phyloP scores from a whole-genome alignment of 1,284 basidiomycete genomes.

The Leccinum subrobustum region DNA sequence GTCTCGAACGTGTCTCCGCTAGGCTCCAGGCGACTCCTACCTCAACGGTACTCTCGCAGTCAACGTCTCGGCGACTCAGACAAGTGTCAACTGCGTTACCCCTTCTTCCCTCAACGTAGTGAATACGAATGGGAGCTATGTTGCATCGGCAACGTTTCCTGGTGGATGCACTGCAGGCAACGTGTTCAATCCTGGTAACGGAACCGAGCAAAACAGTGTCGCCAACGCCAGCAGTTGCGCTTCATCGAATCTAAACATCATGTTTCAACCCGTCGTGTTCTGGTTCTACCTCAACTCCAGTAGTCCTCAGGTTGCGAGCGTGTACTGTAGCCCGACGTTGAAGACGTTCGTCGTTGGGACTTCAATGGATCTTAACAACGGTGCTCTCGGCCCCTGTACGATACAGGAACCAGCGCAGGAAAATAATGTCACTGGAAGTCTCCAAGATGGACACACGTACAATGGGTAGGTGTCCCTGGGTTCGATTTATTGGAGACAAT shows the following conservation, averaged over 20 bases:
- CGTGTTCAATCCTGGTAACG: constrained; percentile 38
- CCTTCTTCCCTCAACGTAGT: constrained; percentile 35
- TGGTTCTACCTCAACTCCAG: constrained; percentile 49
- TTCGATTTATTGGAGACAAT: neutral
- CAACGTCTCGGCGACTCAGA: constrained; percentile 53
- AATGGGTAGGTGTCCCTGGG: constrained; percentile 46
- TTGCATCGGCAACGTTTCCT: constrained; percentile 41
- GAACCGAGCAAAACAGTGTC: constrained; percentile 50
- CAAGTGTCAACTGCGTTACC: constrained; percentile 45
- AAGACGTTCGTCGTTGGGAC: constrained; percentile 43
- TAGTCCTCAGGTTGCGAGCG: constrained; percentile 41
- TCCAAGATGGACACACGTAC: constrained; percentile 45
- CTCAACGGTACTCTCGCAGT: constrained; percentile 53
- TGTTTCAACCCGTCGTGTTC: constrained; percentile 59
- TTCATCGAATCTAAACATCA: constrained; percentile 30
- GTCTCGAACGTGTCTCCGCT: neutral
- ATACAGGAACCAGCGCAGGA: constrained; percentile 29
- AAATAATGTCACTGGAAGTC: constrained; percentile 52
- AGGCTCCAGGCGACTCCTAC: constrained; percentile 38
- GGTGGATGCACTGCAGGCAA: constrained; percentile 43
- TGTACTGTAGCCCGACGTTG: constrained; percentile 58
- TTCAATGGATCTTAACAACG: constrained; percentile 43
- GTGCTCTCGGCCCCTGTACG: constrained; percentile 39
- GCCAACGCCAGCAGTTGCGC: constrained; percentile 39
- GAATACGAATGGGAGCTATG: constrained; percentile 28